Evolutionary conservation across 2,329 filamentous ascomycete species (phyloP).

Genomic region (Ophiocordyceps camponoti-floridani): DNA sequence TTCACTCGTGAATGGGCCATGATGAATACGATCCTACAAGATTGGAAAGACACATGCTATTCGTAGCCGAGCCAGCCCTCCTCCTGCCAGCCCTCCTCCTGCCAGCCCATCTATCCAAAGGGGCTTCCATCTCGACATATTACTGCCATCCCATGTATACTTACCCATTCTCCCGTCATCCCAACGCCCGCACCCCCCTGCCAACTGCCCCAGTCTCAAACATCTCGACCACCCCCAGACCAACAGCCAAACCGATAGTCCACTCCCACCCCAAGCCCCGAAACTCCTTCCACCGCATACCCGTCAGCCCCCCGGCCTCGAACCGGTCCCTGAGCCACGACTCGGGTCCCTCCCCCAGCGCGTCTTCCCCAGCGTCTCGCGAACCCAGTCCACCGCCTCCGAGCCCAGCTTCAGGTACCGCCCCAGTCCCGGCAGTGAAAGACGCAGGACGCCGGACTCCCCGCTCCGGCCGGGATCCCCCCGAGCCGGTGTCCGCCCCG

Average conservation of each 20-base stretch:
- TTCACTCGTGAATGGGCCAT: too few relatives aligned
- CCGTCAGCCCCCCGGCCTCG: slow-evolving; percentile 39
- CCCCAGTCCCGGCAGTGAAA: slow-evolving; percentile 51
- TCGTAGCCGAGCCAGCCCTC: background rate
- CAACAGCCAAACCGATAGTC: slow-evolving; percentile 53
- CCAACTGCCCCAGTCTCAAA: slow-evolving; percentile 65
- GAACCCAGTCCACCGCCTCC: slow-evolving; percentile 41
- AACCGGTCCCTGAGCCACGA: slow-evolving; percentile 46
- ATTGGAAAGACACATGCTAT: too few relatives aligned
- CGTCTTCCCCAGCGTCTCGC: slow-evolving; percentile 38
- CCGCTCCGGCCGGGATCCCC: slow-evolving; percentile 5
- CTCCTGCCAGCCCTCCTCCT: slow-evolving; percentile 1
- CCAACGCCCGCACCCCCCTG: slow-evolving; percentile 35
- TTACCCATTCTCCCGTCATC: background rate
- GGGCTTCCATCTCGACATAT: background rate
- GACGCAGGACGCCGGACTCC: slow-evolving; percentile 18
- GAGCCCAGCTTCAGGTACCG: slow-evolving; percentile 47
- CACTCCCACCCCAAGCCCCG: slow-evolving; percentile 54
- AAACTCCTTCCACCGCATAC: slow-evolving; percentile 44
- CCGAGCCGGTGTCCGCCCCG: slow-evolving; percentile 14
- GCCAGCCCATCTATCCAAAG: too few relatives aligned
- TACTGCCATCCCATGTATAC: background rate
- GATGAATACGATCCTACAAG: too few relatives aligned
- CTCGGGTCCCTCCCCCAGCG: slow-evolving; percentile 45
- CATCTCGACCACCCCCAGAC: slow-evolving; percentile 50